Evolutionary conservation across 768 basidiomycete species (phyloP).

Genomic region (Suillus cothurnatus): DNA sequence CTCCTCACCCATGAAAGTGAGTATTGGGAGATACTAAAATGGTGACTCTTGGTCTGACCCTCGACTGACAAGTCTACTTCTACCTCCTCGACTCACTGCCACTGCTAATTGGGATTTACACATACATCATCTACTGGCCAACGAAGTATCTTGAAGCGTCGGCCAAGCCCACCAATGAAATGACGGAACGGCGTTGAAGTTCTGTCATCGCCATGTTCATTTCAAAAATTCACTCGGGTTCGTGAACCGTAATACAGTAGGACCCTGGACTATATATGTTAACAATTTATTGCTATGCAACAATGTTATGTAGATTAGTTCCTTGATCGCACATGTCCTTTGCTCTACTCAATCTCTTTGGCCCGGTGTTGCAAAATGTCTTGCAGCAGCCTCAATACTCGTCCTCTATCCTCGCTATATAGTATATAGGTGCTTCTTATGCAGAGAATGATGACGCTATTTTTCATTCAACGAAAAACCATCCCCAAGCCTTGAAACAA

Average conservation of each 20-base stretch:
- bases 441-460: no score
- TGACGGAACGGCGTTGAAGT: slow-evolving; percentile 1
- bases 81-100: slow-evolving; percentile 33
- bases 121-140: slow-evolving; percentile 32
- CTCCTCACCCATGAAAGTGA: slow-evolving; percentile 27
- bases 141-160: slow-evolving; percentile 21
- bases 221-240: background rate
- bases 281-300: background rate
- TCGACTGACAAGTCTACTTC: slow-evolving; percentile 25
- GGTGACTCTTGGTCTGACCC: background rate
- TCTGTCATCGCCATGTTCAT: background rate
- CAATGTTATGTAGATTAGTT: background rate
- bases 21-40: background rate
- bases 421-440: no score
- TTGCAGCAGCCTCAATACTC: no score
- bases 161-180: background rate
- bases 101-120: slow-evolving; percentile 25
- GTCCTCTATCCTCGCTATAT: no score
- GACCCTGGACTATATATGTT: background rate
- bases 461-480: no score
- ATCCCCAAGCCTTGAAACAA: no score
- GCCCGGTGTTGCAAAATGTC: no score
- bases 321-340: background rate
- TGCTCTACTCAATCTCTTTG: background rate
- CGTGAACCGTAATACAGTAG: background rate